A percentile compares a stretch with the other conserved stretches of the same genome.
Evolutionary conservation across 164 flowering plant genomes (phyloP).

Genomic region (Vitis vinifera): DNA sequence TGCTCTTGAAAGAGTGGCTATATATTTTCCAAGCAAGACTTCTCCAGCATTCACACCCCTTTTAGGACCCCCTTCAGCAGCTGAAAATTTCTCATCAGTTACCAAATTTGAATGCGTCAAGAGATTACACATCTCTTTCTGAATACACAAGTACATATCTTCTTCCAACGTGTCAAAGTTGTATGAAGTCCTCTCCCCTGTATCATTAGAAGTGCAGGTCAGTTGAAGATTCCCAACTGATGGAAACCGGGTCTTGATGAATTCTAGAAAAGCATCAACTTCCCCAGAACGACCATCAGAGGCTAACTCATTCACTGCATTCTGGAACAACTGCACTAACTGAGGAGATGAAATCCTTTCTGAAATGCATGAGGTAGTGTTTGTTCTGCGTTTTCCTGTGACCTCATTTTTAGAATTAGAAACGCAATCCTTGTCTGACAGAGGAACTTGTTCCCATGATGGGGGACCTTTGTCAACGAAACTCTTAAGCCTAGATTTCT

Average conservation of each 20-base stretch:
- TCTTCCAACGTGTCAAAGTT: constrained; percentile 58
- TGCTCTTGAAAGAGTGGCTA: constrained; percentile 48
- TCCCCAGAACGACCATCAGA: constrained; percentile 43
- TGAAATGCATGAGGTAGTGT: constrained; percentile 23
- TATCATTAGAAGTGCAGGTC: constrained; percentile 29
- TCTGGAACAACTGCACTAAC: constrained; percentile 36
- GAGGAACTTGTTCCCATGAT: constrained; percentile 58
- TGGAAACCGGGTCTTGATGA: constrained; percentile 45
- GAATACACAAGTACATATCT: constrained; percentile 44
- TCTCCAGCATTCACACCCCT: constrained; percentile 27
- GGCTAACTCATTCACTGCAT: constrained; percentile 43
- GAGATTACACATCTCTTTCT: constrained; percentile 29
- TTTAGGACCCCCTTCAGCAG: constrained; percentile 21
- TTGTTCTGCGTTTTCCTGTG: constrained; percentile 25
- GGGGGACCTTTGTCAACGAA: constrained; percentile 68
- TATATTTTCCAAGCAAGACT: constrained; percentile 53
- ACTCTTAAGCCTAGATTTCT: constrained; percentile 91
- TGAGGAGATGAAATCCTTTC: constrained; percentile 35
- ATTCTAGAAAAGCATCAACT: constrained; percentile 50
- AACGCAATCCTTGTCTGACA: constrained; percentile 28
- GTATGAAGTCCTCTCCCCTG: constrained; percentile 20
- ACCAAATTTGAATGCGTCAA: constrained; percentile 10
- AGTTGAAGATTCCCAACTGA: constrained; percentile 31
- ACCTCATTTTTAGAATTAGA: constrained; percentile 14
- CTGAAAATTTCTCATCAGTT: constrained; percentile 9